Percentiles rank a stretch among this genome's conserved stretches.
Evolutionary conservation across 1,284 basidiomycete genomes (phyloP).

Genomic region (Heterobasidion parviporum): DNA sequence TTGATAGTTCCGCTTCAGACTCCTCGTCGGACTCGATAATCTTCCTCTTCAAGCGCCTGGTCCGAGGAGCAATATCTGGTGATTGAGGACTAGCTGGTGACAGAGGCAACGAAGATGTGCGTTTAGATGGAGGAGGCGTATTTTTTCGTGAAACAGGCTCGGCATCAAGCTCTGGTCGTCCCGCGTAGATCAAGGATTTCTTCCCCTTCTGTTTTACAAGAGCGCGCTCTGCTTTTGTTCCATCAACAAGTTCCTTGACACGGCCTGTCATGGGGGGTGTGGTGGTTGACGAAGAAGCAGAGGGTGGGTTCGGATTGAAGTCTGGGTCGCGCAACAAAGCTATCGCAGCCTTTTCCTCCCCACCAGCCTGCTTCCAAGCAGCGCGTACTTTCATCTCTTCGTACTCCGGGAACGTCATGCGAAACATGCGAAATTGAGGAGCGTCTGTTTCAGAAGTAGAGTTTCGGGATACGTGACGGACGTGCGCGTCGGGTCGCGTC

Average conservation of each 20-base stretch:
- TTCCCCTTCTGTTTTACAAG: constrained; percentile 65
- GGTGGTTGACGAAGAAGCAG: constrained; percentile 16
- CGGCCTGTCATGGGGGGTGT: constrained; percentile 31
- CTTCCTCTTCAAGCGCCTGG: constrained; percentile 43
- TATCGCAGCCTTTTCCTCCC: constrained; percentile 51
- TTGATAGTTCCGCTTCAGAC: constrained; percentile 31
- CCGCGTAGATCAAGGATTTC: constrained; percentile 70
- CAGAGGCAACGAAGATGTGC: constrained; percentile 14
- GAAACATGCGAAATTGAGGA: constrained; percentile 16
- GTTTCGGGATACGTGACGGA: not conserved
- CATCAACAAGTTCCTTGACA: constrained; percentile 63
- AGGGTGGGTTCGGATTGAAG: constrained; percentile 31
- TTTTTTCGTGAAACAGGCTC: constrained; percentile 10
- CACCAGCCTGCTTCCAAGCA: constrained; percentile 55
- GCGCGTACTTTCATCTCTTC: constrained; percentile 53
- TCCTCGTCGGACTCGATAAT: constrained; percentile 67
- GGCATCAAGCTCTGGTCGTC: constrained; percentile 41
- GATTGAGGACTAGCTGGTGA: constrained; percentile 37
- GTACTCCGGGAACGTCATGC: constrained; percentile 42
- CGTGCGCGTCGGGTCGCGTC: constrained; percentile 17
- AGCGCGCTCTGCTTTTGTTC: constrained; percentile 50
- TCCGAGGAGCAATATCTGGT: constrained; percentile 29
- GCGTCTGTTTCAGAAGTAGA: constrained; percentile 24
- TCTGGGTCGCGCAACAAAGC: constrained; percentile 45
- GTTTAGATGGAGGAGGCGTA: constrained; percentile 13